These are phyloP conservation scores for Xylariaceae sp. DNA, from an alignment of 2,329 filamentous ascomycete genomes.

Conservation along the genomic window DNA sequence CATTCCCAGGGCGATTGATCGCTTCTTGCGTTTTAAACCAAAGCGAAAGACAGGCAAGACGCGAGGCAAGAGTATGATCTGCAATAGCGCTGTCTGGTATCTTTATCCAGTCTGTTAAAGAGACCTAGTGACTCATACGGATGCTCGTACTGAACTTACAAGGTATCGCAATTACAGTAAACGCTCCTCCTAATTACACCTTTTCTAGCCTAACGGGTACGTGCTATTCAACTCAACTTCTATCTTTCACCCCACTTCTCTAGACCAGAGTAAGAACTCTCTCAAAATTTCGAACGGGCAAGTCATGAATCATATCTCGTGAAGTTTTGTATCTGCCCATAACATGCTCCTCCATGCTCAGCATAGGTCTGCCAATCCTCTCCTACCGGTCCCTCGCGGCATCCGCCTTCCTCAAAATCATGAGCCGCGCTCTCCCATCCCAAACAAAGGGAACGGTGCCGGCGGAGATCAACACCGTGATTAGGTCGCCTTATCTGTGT, in stretches of 20 bases:
- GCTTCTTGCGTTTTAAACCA: too few relatives aligned
- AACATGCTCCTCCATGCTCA: background rate
- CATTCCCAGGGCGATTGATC: too few relatives aligned
- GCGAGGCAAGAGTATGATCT: too few relatives aligned
- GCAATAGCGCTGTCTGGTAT: too few relatives aligned
- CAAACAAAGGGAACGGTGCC: background rate
- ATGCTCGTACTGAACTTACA: too few relatives aligned
- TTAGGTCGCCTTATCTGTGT: background rate
- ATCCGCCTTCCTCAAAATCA: background rate
- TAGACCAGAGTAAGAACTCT: background rate
- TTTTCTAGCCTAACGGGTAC: too few relatives aligned
- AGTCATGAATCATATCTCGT: background rate
- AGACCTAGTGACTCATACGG: too few relatives aligned
- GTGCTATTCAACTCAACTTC: background rate
- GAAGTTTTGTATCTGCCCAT: background rate
- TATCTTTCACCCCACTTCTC: background rate
- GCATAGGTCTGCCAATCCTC: background rate
- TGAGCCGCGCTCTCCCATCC: background rate
- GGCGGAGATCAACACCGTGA: background rate
- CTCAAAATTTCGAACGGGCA: background rate
- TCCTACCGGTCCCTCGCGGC: background rate
- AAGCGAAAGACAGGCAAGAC: too few relatives aligned
- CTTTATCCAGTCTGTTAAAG: too few relatives aligned
- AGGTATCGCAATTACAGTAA: too few relatives aligned
- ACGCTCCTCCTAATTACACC: too few relatives aligned